A percentile compares a stretch with the other conserved stretches of the same genome.
These are phyloP conservation scores for Microsporum canis DNA, from an alignment of 2,329 filamentous ascomycete species.

Conservation along the genomic window DNA sequence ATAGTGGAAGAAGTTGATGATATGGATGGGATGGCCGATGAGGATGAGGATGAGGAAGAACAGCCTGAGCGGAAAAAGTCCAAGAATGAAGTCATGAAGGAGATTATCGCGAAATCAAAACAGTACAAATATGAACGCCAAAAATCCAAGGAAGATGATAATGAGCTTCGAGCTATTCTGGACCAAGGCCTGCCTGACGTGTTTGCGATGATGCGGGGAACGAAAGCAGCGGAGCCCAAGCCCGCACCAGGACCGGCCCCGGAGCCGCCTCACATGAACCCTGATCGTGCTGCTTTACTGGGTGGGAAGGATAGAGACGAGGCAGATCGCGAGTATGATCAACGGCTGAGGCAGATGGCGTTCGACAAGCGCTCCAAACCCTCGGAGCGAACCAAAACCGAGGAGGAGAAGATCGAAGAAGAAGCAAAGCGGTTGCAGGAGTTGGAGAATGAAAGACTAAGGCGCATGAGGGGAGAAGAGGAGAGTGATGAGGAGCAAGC, in stretches of 20 bases:
- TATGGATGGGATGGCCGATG: conserved; percentile 29
- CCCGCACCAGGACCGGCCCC: conserved; percentile 33
- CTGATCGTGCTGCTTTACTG: conserved; percentile 50
- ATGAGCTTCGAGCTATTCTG: conserved; percentile 70
- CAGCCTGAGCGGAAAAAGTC: conserved; percentile 79
- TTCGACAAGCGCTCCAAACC: conserved; percentile 77
- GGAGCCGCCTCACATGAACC: conserved; percentile 45
- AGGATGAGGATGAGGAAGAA: conserved; percentile 36
- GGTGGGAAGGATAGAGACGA: conserved; percentile 51
- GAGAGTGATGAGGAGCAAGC: conserved; percentile 34
- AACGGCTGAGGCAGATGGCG: conserved; percentile 67
- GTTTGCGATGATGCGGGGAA: conserved; percentile 55
- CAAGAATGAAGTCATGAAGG: conserved; percentile 95
- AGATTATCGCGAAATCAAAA: conserved; percentile 95
- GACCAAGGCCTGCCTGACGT: conserved; percentile 74
- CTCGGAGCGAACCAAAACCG: conserved; percentile 78
- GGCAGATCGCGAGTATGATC: conserved; percentile 79
- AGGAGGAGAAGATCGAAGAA: conserved; percentile 69
- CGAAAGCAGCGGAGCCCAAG: conserved; percentile 44
- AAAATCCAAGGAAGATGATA: conserved; percentile 82
- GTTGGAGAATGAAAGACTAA: conserved; percentile 69
- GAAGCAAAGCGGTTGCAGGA: conserved; percentile 66
- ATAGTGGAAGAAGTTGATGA: conserved; percentile 36
- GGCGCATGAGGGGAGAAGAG: conserved; percentile 75
- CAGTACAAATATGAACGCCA: conserved; percentile 90